These are phyloP conservation scores for Phaeosphaeria sp. DNA, from an alignment of 2,329 filamentous ascomycete species.

Conservation along the genomic window DNA sequence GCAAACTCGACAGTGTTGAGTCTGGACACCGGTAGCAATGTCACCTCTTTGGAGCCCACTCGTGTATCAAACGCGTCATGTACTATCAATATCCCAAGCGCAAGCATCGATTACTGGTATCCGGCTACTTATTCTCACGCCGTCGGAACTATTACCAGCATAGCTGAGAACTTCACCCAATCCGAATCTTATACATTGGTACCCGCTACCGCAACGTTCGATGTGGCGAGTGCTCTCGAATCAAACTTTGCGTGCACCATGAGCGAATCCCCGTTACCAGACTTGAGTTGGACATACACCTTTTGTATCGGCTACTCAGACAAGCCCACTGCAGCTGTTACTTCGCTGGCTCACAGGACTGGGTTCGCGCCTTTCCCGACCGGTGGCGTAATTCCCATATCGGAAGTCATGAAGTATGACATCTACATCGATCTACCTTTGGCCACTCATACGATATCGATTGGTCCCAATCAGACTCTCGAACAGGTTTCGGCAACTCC, in stretches of 20 bases:
- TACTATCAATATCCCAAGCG: constrained; percentile 43
- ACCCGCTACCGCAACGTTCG: constrained; percentile 32
- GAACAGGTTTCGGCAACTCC: constrained; percentile 45
- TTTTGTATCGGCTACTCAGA: constrained; percentile 31
- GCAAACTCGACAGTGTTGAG: constrained; percentile 1
- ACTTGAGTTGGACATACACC: constrained; percentile 28
- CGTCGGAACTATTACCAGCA: constrained; percentile 26
- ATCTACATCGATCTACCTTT: constrained; percentile 17
- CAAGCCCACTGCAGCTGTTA: constrained; percentile 40
- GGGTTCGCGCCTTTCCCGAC: constrained; percentile 31
- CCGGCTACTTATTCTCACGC: constrained; percentile 31
- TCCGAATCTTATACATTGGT: constrained; percentile 24
- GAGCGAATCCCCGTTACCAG: constrained; percentile 27
- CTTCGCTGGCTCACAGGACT: constrained; percentile 35
- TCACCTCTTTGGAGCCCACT: constrained; percentile 10
- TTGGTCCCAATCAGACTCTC: constrained; percentile 30
- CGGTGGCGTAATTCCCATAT: constrained; percentile 20
- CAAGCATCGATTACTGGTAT: constrained; percentile 44
- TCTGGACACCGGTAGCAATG: neutral
- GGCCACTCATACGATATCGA: constrained; percentile 29
- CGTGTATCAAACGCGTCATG: constrained; percentile 28
- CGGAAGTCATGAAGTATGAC: constrained; percentile 24
- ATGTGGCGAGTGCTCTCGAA: constrained; percentile 29
- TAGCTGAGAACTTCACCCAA: constrained; percentile 25
- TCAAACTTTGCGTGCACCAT: constrained; percentile 29